These are phyloP conservation scores for Sphenostylis stenocarpa DNA, from an alignment of 306 rosid genomes.

Conservation along the genomic window DNA sequence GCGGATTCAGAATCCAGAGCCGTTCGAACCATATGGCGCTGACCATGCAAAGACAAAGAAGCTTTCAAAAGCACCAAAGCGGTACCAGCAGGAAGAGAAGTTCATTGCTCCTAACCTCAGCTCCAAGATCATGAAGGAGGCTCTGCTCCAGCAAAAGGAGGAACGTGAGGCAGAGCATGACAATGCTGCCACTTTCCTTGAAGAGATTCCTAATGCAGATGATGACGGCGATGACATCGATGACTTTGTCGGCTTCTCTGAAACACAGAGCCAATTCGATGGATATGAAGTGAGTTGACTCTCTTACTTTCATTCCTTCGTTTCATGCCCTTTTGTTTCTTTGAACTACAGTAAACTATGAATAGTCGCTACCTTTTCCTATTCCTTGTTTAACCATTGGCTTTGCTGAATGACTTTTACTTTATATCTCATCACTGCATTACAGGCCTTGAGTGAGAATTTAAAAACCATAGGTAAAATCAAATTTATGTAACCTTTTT, in stretches of 20 bases:
- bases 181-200: constrained; percentile 24
- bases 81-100: constrained; percentile 61
- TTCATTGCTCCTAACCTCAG: constrained; percentile 60
- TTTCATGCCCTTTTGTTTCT: neutral
- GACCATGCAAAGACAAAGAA: constrained; percentile 48
- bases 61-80: constrained; percentile 56
- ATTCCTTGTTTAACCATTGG: no score
- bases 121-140: constrained; percentile 77
- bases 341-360: neutral
- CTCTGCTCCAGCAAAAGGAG: constrained; percentile 75
- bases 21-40: constrained; percentile 56
- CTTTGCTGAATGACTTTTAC: no score
- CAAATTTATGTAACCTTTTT: no score
- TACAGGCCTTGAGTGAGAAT: no score
- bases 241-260: constrained; percentile 62
- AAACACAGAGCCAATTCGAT: constrained; percentile 50
- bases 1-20: constrained; percentile 73
- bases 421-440: no score
- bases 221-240: constrained; percentile 51
- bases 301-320: neutral
- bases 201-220: constrained; percentile 27
- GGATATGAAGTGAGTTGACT: constrained; percentile 46
- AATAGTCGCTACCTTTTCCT: neutral
- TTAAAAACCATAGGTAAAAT: no score
- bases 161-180: constrained; percentile 40